phyloP scores from a whole-genome alignment of 768 basidiomycete genomes.

The Panaeolus papilionaceus region DNA sequence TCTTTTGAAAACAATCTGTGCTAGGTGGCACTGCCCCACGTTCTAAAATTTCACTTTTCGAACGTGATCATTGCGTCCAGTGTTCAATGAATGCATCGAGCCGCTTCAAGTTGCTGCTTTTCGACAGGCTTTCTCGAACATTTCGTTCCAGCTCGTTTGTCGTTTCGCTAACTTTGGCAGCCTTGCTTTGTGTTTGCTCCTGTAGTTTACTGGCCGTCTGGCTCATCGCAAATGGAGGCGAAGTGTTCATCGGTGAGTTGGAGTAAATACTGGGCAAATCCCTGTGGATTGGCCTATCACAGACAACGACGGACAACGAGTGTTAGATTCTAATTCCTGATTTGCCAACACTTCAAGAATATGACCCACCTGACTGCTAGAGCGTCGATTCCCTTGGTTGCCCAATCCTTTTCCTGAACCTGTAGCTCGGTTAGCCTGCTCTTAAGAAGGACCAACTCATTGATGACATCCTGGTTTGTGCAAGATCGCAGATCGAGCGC shows the following conservation, averaged over 20 bases:
- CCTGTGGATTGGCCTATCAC: conserved; percentile 25
- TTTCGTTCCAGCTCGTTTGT: conserved; percentile 26
- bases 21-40: not conserved
- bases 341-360: not conserved
- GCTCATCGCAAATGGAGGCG: conserved; percentile 29
- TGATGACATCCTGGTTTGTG: conserved; percentile 27
- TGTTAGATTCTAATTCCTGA: not conserved
- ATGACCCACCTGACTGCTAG: conserved; percentile 16
- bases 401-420: conserved; percentile 23
- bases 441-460: conserved; percentile 23
- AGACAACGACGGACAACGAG: not conserved
- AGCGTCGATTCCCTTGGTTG: not conserved
- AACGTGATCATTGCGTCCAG: conserved; percentile 13
- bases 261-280: conserved; percentile 24
- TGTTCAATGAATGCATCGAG: conserved; percentile 26
- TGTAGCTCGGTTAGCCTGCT: conserved; percentile 15
- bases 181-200: conserved; percentile 17
- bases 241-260: conserved; percentile 26
- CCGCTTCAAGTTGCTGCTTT: conserved; percentile 21
- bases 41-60: not conserved
- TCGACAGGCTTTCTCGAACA: conserved; percentile 20
- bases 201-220: conserved; percentile 22
- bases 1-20: not conserved
- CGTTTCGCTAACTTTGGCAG: conserved; percentile 24
- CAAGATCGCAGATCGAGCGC: conserved; percentile 21